phyloP scores from a whole-genome alignment of 1,139 yeast genomes.

The Geotrichum bryndzae region DNA sequence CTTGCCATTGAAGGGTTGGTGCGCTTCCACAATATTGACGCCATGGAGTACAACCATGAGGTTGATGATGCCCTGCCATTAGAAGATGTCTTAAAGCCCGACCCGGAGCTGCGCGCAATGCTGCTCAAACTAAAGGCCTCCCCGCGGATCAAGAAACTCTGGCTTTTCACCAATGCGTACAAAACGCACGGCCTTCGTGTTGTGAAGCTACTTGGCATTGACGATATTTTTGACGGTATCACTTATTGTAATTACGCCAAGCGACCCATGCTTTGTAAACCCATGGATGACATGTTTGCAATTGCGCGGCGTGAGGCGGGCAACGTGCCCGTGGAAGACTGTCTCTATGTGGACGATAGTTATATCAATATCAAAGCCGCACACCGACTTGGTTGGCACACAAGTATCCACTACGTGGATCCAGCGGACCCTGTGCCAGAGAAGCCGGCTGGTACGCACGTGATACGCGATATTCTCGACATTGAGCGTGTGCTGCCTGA shows the following conservation, averaged over 20 bases:
- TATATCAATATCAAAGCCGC: conserved; percentile 40
- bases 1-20: conserved; percentile 90
- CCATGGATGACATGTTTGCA: conserved; percentile 57
- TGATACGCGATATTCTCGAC: conserved; percentile 45
- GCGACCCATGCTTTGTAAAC: conserved; percentile 75
- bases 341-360: conserved; percentile 79
- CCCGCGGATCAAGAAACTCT: conserved; percentile 48
- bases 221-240: conserved; percentile 87
- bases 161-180: conserved; percentile 95
- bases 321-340: conserved; percentile 41
- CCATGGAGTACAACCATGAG: conserved; percentile 75
- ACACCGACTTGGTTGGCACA: conserved; percentile 43
- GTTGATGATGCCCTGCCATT: conserved; percentile 92
- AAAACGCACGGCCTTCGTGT: conserved; percentile 76
- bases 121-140: conserved; percentile 36
- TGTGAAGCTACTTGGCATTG: conserved; percentile 70
- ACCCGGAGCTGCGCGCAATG: conserved; percentile 35
- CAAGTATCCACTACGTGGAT: conserved; percentile 57
- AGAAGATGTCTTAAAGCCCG: conserved; percentile 62
- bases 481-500: conserved; percentile 46
- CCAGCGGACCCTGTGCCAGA: conserved; percentile 39
- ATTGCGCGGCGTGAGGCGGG: conserved; percentile 61
- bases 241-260: conserved; percentile 80
- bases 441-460: conserved; percentile 40
- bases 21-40: conserved; percentile 74